phyloP scores from a whole-genome alignment of 257 asterid genomes.

The Paraleonurus japonicus region DNA sequence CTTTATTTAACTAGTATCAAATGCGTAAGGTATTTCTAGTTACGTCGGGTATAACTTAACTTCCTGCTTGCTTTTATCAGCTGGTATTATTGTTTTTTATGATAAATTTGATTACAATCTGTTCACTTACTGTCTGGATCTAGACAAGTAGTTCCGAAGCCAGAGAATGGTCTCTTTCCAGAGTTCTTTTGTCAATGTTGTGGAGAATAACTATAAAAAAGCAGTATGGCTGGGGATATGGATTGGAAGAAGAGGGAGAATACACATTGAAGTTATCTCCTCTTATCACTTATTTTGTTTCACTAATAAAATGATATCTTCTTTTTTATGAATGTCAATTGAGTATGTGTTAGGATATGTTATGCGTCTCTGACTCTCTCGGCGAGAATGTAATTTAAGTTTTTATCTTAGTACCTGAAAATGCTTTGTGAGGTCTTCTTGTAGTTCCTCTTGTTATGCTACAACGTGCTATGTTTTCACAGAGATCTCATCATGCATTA shows the following conservation, averaged over 20 bases:
- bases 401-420: background rate
- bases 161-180: background rate
- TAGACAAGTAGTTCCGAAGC: slow-evolving; percentile 14
- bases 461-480: slow-evolving; percentile 1
- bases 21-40: background rate
- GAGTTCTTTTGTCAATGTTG: background rate
- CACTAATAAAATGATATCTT: background rate
- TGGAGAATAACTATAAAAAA: background rate
- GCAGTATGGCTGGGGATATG: slow-evolving; percentile 9
- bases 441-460: background rate
- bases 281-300: background rate
- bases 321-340: background rate
- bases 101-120: background rate
- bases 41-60: background rate
- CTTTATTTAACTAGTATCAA: slow-evolving; percentile 15
- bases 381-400: background rate
- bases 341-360: slow-evolving; percentile 2
- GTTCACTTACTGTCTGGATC: background rate
- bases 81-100: background rate
- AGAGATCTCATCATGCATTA: background rate
- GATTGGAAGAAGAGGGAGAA: slow-evolving; percentile 6
- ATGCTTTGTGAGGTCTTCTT: background rate
- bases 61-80: background rate
- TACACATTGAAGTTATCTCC: slow-evolving; percentile 2
- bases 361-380: background rate